phyloP scores from a whole-genome alignment of 2,329 filamentous ascomycete genomes.

The Leptographium procerum region DNA sequence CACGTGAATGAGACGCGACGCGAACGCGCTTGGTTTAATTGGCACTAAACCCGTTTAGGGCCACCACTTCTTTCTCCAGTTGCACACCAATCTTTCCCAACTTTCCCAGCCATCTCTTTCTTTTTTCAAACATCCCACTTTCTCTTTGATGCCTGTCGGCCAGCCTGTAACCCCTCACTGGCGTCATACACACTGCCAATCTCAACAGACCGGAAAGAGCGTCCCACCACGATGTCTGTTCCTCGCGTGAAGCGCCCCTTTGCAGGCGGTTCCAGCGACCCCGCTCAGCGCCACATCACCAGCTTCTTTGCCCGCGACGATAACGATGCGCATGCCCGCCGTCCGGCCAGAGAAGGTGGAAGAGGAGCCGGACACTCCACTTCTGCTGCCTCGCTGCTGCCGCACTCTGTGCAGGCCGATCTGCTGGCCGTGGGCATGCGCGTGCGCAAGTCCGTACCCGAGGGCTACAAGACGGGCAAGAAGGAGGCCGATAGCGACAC shows the following conservation, averaged over 20 bases:
- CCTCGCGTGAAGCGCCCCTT: slow-evolving; percentile 51
- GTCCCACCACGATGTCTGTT: slow-evolving; percentile 18
- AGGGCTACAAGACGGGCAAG: slow-evolving; percentile 81
- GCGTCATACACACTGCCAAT: too few relatives aligned
- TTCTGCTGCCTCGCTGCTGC: slow-evolving; percentile 32
- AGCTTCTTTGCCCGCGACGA: slow-evolving; percentile 41
- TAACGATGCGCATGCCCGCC: slow-evolving; percentile 9
- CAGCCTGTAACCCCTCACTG: not conserved
- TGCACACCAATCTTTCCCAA: too few relatives aligned
- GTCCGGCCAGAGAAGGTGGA: too few relatives aligned
- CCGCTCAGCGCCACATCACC: slow-evolving; percentile 51
- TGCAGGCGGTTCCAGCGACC: slow-evolving; percentile 45
- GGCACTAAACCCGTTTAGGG: not conserved
- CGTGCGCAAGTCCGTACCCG: slow-evolving; percentile 81
- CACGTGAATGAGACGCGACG: not conserved
- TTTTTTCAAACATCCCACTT: not conserved
- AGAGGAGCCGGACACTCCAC: too few relatives aligned
- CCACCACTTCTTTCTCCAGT: not conserved
- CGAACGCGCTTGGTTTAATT: slow-evolving; percentile 1
- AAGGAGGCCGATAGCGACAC: slow-evolving; percentile 32
- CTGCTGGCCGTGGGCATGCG: slow-evolving; percentile 92
- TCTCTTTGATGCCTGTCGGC: not conserved
- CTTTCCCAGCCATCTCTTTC: not conserved
- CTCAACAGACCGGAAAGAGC: too few relatives aligned
- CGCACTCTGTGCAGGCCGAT: slow-evolving; percentile 60